Percentiles rank a stretch among this genome's conserved stretches.
phyloP scores from a whole-genome alignment of 306 rosid genomes.

The Gleditsia sinensis region DNA sequence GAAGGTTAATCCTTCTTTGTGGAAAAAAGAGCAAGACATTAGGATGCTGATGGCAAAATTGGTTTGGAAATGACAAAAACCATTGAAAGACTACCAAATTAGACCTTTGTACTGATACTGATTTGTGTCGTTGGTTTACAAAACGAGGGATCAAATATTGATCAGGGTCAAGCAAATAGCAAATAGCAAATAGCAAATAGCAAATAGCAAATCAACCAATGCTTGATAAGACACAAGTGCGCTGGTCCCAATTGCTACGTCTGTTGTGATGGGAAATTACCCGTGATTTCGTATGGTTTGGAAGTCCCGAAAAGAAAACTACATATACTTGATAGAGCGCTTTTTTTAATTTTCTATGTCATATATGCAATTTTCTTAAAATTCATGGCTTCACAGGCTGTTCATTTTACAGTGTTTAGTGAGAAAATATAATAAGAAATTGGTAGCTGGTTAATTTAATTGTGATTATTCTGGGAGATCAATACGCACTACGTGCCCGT shows the following conservation, averaged over 20 bases:
- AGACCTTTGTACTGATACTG: conserved; percentile 17
- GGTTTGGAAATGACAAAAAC: conserved; percentile 26
- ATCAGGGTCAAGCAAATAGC: conserved; percentile 28
- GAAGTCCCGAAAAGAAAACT: neutral
- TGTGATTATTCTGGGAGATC: too few species aligned
- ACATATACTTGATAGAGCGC: too few species aligned
- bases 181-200: conserved; percentile 34
- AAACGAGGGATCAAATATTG: conserved; percentile 30
- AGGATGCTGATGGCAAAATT: neutral
- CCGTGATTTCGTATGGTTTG: neutral
- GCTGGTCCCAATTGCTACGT: conserved; percentile 39
- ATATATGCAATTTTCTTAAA: too few species aligned
- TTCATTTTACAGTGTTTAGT: too few species aligned
- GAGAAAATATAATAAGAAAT: too few species aligned
- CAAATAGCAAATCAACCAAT: conserved; percentile 31
- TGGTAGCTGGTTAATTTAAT: too few species aligned
- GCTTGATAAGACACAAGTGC: conserved; percentile 38
- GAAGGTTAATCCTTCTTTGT: neutral
- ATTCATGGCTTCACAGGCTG: too few species aligned
- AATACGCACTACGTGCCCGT: too few species aligned
- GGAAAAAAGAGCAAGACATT: neutral
- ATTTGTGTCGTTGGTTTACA: conserved; percentile 42
- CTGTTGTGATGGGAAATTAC: conserved; percentile 10
- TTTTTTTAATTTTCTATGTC: too few species aligned
- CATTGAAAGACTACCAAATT: neutral